Base-by-base conservation (phyloP, 495 filamentous ascomycete species). In the Cercophora newfieldiana region DNA sequence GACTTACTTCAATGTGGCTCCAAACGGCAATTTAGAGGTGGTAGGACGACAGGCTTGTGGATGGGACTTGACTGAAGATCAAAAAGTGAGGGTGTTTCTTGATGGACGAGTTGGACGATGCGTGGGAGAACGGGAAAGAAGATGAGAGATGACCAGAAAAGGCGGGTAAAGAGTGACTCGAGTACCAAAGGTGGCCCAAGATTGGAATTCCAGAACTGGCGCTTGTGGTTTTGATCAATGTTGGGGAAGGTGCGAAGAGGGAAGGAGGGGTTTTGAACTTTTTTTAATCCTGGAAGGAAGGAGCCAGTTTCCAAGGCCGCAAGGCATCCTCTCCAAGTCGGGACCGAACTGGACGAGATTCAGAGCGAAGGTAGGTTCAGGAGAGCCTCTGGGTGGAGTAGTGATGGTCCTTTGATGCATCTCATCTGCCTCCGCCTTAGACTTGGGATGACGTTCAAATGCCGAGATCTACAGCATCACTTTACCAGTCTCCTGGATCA, bases 21-120 rank as follows among this genome's bases (percentile, higher is more conserved):
- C 26, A 47, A 22, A 19, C 22, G 19, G 19, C 22, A 24, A 31
- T 16, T 37, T 31, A 18, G 49, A 37, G 64, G 69, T 65, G 62
- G 67, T 64, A n/a, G 55, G 63, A 66, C 56, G 31, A 63, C 30
- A 26, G 50, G 7, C 59, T 26, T 8, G 54, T 51, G 26, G 59
- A 65, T 63, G 61, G 61, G 62, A 69, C 68, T 64, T 66, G 64
- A 61, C 66, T 31, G 59, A 57, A 37, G 53, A 63, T 22, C 7
- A 49, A 61, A 65, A 37, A 59, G 55, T 63, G 51, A 61, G 59
- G 30, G 33, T 58, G 50, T 47, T 63, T 47, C 54, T n/a, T 54
- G 60, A 48, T 44, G 51, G 50, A 48, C 50, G 48, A 58, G 59
- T 64, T 53, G 59, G 54, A 67, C 56, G 31, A 59, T 14, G 48